phyloP scores from a whole-genome alignment of 106 monocot genomes.

The Dioscorea dumetorum region DNA sequence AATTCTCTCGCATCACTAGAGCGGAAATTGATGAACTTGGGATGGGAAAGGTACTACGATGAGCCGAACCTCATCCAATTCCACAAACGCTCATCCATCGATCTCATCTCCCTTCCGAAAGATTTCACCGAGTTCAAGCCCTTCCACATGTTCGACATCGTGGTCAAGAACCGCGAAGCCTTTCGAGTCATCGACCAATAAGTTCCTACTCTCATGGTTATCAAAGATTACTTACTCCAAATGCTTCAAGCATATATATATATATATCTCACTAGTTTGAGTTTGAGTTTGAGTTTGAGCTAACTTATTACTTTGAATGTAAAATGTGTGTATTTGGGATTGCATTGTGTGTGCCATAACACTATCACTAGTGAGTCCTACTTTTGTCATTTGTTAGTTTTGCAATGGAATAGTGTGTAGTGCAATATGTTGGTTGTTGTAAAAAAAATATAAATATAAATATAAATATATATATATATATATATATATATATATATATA shows the following conservation, averaged over 20 bases:
- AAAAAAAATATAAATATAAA: too few species aligned
- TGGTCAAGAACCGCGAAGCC: slow-evolving; percentile 57
- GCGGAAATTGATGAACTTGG: slow-evolving; percentile 28
- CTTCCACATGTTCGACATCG: slow-evolving; percentile 70
- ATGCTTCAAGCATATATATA: too few species aligned
- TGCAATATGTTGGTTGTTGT: too few species aligned
- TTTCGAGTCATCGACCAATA: slow-evolving; percentile 45
- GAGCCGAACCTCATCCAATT: slow-evolving; percentile 51
- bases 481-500: too few species aligned
- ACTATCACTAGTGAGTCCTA: too few species aligned
- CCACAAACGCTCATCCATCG: slow-evolving; percentile 45
- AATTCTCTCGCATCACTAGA: slow-evolving; percentile 40
- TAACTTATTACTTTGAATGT: neutral
- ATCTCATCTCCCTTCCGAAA: slow-evolving; percentile 60
- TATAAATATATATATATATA: too few species aligned
- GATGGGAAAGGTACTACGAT: slow-evolving; percentile 60
- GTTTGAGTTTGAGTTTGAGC: too few species aligned
- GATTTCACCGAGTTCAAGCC: slow-evolving; percentile 49
- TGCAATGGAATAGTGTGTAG: too few species aligned
- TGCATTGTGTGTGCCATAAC: neutral
- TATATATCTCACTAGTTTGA: neutral
- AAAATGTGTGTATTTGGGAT: neutral
- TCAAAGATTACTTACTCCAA: too few species aligned
- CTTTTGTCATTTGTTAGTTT: too few species aligned
- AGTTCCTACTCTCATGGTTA: neutral